A percentile compares a stretch with the other conserved stretches of the same genome.
Conservation (phyloP, 2,329 filamentous ascomycete genomes). For the Fusarium chaquense region DNA sequence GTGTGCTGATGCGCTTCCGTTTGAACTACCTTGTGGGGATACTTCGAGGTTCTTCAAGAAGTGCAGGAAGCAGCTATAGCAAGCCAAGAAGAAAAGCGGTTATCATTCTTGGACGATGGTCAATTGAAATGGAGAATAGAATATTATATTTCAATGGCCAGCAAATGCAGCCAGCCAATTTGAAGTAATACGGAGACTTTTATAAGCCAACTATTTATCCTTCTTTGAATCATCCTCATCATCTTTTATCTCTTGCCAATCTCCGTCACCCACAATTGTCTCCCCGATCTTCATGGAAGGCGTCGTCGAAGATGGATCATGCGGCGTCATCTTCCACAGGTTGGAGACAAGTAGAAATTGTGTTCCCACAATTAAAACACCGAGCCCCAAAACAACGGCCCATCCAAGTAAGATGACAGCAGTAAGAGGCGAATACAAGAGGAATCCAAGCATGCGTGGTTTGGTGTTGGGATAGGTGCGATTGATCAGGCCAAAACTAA, state of each 20-base stretch:
- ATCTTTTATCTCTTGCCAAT: neutral
- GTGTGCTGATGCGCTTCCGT: slow-evolving; percentile 44
- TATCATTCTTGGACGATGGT: neutral
- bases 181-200: too few relatives aligned
- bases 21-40: slow-evolving; percentile 44
- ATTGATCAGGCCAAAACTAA: slow-evolving; percentile 10
- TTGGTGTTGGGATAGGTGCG: slow-evolving; percentile 22
- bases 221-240: neutral
- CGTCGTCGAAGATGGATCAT: neutral
- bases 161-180: too few relatives aligned
- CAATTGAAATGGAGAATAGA: too few relatives aligned
- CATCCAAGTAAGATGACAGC: neutral
- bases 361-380: neutral
- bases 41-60: slow-evolving; percentile 39
- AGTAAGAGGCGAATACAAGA: slow-evolving; percentile 12
- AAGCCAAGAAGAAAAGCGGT: accelerated
- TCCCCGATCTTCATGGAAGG: neutral
- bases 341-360: slow-evolving; percentile 8
- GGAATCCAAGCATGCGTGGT: slow-evolving; percentile 17
- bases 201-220: neutral
- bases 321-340: neutral
- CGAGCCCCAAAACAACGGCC: neutral
- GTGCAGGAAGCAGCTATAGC: slow-evolving; percentile 11
- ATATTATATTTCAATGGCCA: neutral
- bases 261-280: neutral